These are phyloP conservation scores for Cordyceps militaris DNA, from an alignment of 2,329 filamentous ascomycete genomes.

Conservation along the genomic window DNA sequence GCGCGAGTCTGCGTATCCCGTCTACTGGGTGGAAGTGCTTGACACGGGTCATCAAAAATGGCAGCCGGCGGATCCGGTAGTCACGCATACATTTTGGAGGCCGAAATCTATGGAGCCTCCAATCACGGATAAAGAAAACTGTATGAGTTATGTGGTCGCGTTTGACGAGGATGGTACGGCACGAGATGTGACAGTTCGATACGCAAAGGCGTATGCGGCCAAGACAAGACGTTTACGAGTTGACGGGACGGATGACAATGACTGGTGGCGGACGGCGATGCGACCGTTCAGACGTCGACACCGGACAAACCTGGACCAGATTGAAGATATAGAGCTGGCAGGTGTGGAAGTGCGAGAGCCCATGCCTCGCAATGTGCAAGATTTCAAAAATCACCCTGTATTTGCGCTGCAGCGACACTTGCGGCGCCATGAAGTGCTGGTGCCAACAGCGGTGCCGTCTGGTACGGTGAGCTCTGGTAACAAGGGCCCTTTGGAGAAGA, in stretches of 20 bases:
- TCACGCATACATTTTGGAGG: conserved; percentile 69
- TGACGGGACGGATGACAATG: conserved; percentile 44
- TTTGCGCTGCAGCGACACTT: conserved; percentile 83
- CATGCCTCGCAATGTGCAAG: conserved; percentile 78
- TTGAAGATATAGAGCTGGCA: conserved; percentile 72
- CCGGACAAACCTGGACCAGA: conserved; percentile 64
- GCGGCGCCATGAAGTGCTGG: conserved; percentile 72
- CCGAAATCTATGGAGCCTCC: conserved; percentile 76
- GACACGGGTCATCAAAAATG: conserved; percentile 84
- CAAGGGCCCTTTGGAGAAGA: conserved; percentile 59
- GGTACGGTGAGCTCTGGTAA: conserved; percentile 70
- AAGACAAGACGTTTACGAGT: conserved; percentile 81
- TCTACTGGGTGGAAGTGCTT: conserved; percentile 93
- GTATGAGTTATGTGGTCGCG: conserved; percentile 74
- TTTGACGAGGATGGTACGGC: conserved; percentile 75
- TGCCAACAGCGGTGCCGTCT: conserved; percentile 59
- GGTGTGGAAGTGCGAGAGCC: conserved; percentile 67
- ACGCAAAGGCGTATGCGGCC: conserved; percentile 80
- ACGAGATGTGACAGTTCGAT: conserved; percentile 80
- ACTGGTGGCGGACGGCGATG: conserved; percentile 50
- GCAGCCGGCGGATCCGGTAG: conserved; percentile 79
- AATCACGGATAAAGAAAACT: conserved; percentile 66
- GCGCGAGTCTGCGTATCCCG: conserved; percentile 67
- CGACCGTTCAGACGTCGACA: conserved; percentile 36
- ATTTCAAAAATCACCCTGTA: conserved; percentile 80